A percentile compares a stretch with the other conserved stretches of the same genome.
These are phyloP conservation scores for Pythium diclinum DNA, from an alignment of 352 stramenopile genomes.

Conservation along the genomic window DNA sequence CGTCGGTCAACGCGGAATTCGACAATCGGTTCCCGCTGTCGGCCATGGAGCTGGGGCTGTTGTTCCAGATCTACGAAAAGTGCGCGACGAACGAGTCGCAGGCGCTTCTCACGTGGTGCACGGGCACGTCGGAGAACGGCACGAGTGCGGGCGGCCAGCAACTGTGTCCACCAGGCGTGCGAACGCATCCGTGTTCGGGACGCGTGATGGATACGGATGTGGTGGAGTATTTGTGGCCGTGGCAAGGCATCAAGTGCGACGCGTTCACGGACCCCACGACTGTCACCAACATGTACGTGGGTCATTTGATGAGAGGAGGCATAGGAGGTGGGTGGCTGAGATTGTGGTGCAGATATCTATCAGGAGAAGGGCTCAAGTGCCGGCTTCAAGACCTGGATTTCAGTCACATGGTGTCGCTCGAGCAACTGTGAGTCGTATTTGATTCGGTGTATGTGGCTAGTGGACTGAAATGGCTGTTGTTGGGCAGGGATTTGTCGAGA, in stretches of 20 bases:
- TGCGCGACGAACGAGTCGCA: slow-evolving; percentile 45
- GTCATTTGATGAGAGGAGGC: background rate
- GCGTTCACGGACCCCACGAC: slow-evolving; percentile 63
- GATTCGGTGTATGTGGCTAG: background rate
- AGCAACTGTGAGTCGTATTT: slow-evolving; percentile 51
- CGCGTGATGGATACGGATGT: slow-evolving; percentile 36
- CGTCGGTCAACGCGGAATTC: slow-evolving; percentile 16
- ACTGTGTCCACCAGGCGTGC: slow-evolving; percentile 42
- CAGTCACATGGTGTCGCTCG: slow-evolving; percentile 63
- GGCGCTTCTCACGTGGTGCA: slow-evolving; percentile 64
- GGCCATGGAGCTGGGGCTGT: slow-evolving; percentile 33
- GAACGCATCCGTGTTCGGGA: slow-evolving; percentile 64
- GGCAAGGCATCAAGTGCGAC: slow-evolving; percentile 69
- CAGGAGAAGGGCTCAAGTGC: slow-evolving; percentile 45
- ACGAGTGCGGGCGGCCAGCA: slow-evolving; percentile 20
- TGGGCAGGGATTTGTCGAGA: slow-evolving; percentile 44
- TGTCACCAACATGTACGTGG: slow-evolving; percentile 62
- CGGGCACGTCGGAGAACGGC: slow-evolving; percentile 24
- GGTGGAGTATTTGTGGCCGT: slow-evolving; percentile 56
- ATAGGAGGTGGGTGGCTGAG: no score
- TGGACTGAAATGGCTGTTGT: background rate
- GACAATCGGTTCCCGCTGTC: slow-evolving; percentile 57
- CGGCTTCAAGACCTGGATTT: slow-evolving; percentile 51
- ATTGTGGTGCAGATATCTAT: slow-evolving; percentile 42
- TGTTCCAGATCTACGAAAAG: slow-evolving; percentile 45